These are phyloP conservation scores for Exidia glandulosa DNA, from an alignment of 768 basidiomycete genomes.

Conservation along the genomic window DNA sequence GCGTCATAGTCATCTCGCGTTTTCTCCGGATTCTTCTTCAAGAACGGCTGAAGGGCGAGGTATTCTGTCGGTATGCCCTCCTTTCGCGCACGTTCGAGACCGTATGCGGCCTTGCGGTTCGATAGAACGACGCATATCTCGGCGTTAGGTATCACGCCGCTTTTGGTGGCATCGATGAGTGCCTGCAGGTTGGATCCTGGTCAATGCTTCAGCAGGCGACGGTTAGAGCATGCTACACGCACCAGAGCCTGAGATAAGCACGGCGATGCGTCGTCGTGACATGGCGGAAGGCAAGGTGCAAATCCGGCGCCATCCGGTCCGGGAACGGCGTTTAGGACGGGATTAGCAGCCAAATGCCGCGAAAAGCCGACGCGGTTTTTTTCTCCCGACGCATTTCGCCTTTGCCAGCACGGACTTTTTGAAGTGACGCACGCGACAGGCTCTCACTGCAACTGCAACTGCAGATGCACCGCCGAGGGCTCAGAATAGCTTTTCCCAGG, in stretches of 20 bases:
- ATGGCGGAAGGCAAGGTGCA: neutral
- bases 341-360: no score
- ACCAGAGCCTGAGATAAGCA: conserved; percentile 63
- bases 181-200: conserved; percentile 94
- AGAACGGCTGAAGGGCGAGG: conserved; percentile 74
- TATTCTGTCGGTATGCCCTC: conserved; percentile 71
- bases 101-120: conserved; percentile 85
- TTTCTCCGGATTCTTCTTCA: conserved; percentile 55
- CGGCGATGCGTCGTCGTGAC: conserved; percentile 29
- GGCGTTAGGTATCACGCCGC: conserved; percentile 59
- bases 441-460: no score
- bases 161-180: conserved; percentile 77
- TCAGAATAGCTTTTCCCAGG: no score
- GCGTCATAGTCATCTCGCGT: conserved; percentile 79
- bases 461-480: no score
- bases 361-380: no score
- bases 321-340: neutral
- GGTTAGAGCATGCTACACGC: conserved; percentile 4
- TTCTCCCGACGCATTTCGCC: no score
- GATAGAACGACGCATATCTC: conserved; percentile 77
- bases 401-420: no score
- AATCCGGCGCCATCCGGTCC: neutral
- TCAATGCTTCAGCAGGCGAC: neutral
- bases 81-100: conserved; percentile 65
- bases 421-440: no score